These are phyloP conservation scores for Daldinia caldariorum DNA, from an alignment of 495 filamentous ascomycete genomes.

Conservation along the genomic window DNA sequence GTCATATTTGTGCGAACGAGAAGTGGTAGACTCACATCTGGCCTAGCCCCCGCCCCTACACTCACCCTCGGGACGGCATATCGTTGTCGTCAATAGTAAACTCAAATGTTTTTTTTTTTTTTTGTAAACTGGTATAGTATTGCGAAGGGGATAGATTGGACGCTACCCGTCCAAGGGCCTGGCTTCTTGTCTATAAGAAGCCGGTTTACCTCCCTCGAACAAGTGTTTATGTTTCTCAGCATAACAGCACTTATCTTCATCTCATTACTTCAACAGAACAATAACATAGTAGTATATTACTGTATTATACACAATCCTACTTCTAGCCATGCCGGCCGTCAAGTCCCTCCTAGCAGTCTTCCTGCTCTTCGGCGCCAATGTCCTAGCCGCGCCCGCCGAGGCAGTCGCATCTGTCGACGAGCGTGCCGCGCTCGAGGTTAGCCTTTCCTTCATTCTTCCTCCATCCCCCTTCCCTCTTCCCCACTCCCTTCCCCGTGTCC, in stretches of 20 bases:
- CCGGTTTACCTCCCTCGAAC: not conserved
- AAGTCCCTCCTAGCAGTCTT: slow-evolving; percentile 43
- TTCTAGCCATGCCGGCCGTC: slow-evolving; percentile 34
- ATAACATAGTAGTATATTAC: not conserved
- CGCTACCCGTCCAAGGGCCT: not conserved
- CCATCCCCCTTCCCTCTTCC: not conserved
- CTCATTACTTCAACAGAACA: too few species aligned
- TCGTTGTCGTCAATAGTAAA: slow-evolving; percentile 42
- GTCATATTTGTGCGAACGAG: slow-evolving; percentile 23
- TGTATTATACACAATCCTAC: not conserved
- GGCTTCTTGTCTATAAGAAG: slow-evolving; percentile 23
- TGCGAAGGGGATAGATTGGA: not conserved
- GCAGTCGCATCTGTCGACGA: slow-evolving; percentile 7
- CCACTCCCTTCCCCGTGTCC: too few species aligned
- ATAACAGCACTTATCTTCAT: not conserved
- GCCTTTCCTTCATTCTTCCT: not conserved
- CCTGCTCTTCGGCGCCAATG: slow-evolving; percentile 37
- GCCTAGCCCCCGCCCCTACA: not conserved
- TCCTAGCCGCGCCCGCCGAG: slow-evolving; percentile 36
- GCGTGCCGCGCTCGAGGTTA: slow-evolving; percentile 13
- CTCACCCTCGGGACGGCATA: slow-evolving; percentile 15
- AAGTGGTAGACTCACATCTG: too few species aligned
- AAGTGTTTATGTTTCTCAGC: not conserved
- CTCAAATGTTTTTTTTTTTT: slow-evolving; percentile 18
- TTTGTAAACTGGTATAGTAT: not conserved